phyloP scores from a whole-genome alignment of 1,139 yeast genomes.

The Pichia sp. region DNA sequence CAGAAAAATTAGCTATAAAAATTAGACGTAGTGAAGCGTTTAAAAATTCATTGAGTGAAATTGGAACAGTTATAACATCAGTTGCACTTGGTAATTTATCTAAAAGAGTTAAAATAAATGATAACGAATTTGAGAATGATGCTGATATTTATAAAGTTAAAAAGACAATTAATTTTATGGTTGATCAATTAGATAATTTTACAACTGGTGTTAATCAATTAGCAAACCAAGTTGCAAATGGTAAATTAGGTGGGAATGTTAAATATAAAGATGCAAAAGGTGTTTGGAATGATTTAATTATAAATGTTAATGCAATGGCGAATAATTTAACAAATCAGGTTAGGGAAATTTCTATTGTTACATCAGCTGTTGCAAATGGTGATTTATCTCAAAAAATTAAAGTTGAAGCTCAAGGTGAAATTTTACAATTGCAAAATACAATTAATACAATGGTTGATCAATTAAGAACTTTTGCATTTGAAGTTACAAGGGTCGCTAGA shows the following conservation, averaged over 20 bases:
- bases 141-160: conserved; percentile 62
- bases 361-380: conserved; percentile 78
- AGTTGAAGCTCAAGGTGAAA: conserved; percentile 83
- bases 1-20: too few species aligned
- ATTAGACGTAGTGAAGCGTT: conserved; percentile 74
- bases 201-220: conserved; percentile 80
- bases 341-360: conserved; percentile 83
- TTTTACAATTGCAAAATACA: conserved; percentile 69
- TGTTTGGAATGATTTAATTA: conserved; percentile 79
- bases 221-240: conserved; percentile 86
- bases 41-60: conserved; percentile 69
- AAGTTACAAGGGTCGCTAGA: conserved; percentile 81
- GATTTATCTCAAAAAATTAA: conserved; percentile 71
- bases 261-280: conserved; percentile 64
- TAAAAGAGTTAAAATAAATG: conserved; percentile 67
- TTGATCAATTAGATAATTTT: conserved; percentile 79
- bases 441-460: conserved; percentile 87
- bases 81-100: conserved; percentile 84
- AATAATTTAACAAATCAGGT: conserved; percentile 75
- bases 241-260: conserved; percentile 85
- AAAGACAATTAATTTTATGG: conserved; percentile 78
- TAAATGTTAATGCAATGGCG: conserved; percentile 85
- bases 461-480: conserved; percentile 79
- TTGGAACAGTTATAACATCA: conserved; percentile 75
- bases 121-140: conserved; percentile 61